Base-by-base conservation (phyloP, 768 basidiomycete genomes). In the Lactifluus echinatus region DNA sequence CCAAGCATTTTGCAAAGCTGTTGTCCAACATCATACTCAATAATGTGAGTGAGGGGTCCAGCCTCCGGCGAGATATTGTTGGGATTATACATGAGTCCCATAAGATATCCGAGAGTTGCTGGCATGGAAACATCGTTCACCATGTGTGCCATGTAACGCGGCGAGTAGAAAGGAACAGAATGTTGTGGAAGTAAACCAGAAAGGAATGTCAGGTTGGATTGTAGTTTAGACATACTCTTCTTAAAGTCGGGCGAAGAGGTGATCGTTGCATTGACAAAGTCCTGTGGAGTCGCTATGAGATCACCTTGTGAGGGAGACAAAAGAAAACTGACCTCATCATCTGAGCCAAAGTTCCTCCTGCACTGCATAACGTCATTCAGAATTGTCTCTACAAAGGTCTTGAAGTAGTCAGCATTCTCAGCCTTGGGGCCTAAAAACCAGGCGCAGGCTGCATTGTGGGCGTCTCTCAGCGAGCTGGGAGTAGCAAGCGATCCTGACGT, bases 31-130 rank as follows among this genome's bases (percentile, higher is more conserved):
- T 69, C 65, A 26, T 66, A 57, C 59, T 77, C 76, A 31, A 77
- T 60, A 11, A 67, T 39, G 8, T 72, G 72, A 1, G 76, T 75
- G 12, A 74, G 59, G 0, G 76, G 76, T 28, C 69, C 68, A 2
- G 71, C 72, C 58, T 76, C 75, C 23, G 68, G 64, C 8, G 75
- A 70, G 50, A 75, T 71, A 60, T 78, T 77, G 67, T 78, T 77
- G 7, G 70, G 76, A 59, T 78, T 78, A 61, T 69, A 62, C 49
- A 70, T 50, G 33, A 68, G 55, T 14, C 62, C 64, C 44, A 65
- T 53, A 5, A 69, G 44, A 23, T 63, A 68, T 15, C 66, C 68
- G 8, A 67, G 52, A 3, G 60, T 67, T 2, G 63, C 62, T 0
- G 68, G 68, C 56, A 69, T 65, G 37, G 69, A 68, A 28, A 63